phyloP scores from a whole-genome alignment of 2,329 filamentous ascomycete genomes.

The Epicoccum sorghinum region DNA sequence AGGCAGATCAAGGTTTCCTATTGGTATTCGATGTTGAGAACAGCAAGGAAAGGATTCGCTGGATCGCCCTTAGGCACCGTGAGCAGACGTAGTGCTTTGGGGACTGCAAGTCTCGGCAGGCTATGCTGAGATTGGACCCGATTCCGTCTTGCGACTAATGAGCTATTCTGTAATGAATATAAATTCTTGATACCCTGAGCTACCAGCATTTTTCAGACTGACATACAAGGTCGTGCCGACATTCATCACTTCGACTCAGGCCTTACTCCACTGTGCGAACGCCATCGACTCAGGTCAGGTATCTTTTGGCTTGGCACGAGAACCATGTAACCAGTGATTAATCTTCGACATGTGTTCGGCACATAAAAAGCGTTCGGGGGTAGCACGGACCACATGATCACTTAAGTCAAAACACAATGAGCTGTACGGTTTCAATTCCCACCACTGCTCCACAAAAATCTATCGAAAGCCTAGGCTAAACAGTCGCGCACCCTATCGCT shows the following conservation, averaged over 20 bases:
- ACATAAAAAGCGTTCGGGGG: background rate
- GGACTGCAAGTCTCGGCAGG: background rate
- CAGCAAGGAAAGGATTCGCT: background rate
- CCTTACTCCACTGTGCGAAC: no score
- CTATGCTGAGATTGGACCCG: constrained; percentile 1
- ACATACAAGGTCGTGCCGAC: no score
- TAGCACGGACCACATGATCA: background rate
- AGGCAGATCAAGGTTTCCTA: background rate
- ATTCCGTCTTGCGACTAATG: constrained; percentile 13
- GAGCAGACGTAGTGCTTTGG: constrained; percentile 1
- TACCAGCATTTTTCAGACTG: background rate
- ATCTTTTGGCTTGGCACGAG: no score
- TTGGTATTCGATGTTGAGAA: constrained; percentile 2
- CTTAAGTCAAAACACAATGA: no score
- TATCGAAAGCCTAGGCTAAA: background rate
- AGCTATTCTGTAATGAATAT: constrained; percentile 20
- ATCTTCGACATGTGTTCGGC: background rate
- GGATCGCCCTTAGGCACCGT: background rate
- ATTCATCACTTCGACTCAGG: no score
- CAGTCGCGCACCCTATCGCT: background rate
- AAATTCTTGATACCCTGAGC: constrained; percentile 16
- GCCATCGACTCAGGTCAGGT: no score
- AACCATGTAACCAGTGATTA: no score
- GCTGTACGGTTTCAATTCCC: no score
- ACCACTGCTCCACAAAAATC: background rate